Evolutionary conservation across 331 rosid genomes (phyloP), one percentile per base, ranked within the genome.

Genomic region (Malus hybrid): DNA sequence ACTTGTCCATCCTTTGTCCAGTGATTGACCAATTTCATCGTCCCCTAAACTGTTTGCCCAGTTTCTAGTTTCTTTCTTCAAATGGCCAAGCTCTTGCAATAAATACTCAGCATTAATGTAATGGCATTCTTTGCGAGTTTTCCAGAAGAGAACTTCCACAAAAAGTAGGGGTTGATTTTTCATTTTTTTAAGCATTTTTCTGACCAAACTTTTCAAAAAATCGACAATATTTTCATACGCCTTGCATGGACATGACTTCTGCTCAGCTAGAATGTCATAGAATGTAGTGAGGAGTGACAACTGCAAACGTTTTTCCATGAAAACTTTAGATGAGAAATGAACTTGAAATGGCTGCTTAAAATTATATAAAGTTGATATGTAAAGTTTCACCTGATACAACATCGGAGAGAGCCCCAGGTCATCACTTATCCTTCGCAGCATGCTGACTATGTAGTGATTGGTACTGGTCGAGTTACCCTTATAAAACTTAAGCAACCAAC

Each of bases 401-500:
- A 91, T 91, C 24, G 99, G 93, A 68, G 93, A 93, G 76, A 90
- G 96, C 78, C 83, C 95, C 67, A 91, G 83, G 60, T 94, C 99
- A 62, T 94, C 92, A 64, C 85, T 87, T 56, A 94, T 86, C 88
- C 89, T 91, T 64, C 76, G 87, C 76, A 94, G 70, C 77, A 90
- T 82, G 84, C 88, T 79, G 66, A 92, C 80, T 84, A 94, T 90
- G 88, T 88, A 92, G 79, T 92, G 81, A 80, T 94, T 94, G 78
- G 91, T 90, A 65, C 81, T 79, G 61, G 82, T 73, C 42, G 94
- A 88, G 78, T 94, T 94, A 87, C 85, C 87, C 88, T 87, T 92
- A 81, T 92, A 94, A 86, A 94, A 94, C 89, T 92, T 94, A 67
- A 94, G 99, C 87, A 94, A 76, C 97, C 99, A 94, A 78, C 99